Conservation (phyloP, 129 eudicot genomes). For the Chrysanthemum seticuspe region DNA sequence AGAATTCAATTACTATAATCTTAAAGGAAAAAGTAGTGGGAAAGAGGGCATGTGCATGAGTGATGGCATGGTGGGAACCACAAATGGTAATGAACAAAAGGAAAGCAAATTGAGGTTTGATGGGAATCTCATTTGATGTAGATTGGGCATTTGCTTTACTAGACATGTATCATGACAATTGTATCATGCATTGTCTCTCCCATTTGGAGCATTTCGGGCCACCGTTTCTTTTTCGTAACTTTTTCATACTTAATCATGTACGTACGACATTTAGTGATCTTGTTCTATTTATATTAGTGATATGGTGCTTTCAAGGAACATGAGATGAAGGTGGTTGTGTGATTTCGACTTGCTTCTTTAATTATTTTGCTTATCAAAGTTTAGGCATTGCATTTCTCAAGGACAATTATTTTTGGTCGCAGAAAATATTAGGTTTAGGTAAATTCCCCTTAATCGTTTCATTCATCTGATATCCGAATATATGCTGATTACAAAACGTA, state of each 20-base stretch:
- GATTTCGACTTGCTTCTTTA: neutral
- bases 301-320: neutral
- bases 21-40: constrained; percentile 21
- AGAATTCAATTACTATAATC: neutral
- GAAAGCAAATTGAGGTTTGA: constrained; percentile 45
- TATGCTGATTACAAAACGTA: too few relatives aligned
- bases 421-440: too few relatives aligned
- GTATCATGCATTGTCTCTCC: constrained; percentile 84
- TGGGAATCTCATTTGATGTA: constrained; percentile 65
- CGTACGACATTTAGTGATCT: neutral
- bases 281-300: neutral
- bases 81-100: constrained; percentile 36
- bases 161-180: constrained; percentile 86
- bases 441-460: too few relatives aligned
- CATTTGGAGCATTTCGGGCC: constrained; percentile 40
- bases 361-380: neutral
- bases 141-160: constrained; percentile 59
- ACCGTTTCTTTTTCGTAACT: constrained; percentile 22
- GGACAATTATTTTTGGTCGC: too few relatives aligned
- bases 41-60: constrained; percentile 50
- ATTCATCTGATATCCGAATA: too few relatives aligned
- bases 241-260: neutral
- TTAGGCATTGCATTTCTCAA: too few relatives aligned
- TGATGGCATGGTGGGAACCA: constrained; percentile 43
- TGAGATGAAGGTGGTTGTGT: neutral